These are phyloP conservation scores for Suhomyces panamericanus DNA, from an alignment of 1,139 yeast species.

Conservation along the genomic window DNA sequence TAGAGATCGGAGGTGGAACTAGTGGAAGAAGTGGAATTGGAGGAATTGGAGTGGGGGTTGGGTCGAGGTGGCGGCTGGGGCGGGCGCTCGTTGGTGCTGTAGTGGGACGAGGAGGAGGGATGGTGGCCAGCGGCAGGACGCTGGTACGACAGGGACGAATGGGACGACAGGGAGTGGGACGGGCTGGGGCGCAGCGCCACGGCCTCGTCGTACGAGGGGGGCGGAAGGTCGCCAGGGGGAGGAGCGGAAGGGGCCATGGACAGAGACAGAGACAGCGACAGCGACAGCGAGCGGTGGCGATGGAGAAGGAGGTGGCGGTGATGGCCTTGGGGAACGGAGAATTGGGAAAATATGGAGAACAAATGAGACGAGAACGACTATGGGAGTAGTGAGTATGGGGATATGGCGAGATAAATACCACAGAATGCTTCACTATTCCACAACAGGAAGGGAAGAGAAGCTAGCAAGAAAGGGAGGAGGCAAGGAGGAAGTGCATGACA, in stretches of 20 bases:
- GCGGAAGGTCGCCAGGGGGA: conserved; percentile 11
- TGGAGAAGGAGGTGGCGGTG: too few species aligned
- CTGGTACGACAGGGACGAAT: not conserved
- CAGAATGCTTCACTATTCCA: too few species aligned
- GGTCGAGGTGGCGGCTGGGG: conserved; percentile 6
- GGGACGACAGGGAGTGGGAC: conserved; percentile 9
- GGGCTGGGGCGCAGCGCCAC: conserved; percentile 6
- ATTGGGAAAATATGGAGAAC: too few species aligned
- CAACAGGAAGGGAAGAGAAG: too few species aligned
- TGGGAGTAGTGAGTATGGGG: not conserved
- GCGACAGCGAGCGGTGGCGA: too few species aligned
- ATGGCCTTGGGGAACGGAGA: too few species aligned
- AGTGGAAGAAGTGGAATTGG: conserved; percentile 1
- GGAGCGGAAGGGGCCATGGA: not conserved
- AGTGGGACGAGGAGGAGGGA: too few species aligned
- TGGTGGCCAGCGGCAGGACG: too few species aligned
- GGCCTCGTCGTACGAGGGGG: conserved; percentile 25
- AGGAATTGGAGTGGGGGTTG: conserved; percentile 6
- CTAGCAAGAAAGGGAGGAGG: too few species aligned
- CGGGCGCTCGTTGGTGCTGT: not conserved
- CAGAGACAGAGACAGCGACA: not conserved
- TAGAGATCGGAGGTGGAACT: conserved; percentile 12
- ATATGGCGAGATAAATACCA: too few species aligned
- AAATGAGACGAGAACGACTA: not conserved
- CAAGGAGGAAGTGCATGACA: too few species aligned